A percentile compares a stretch with the other conserved stretches of the same genome.
phyloP scores from a whole-genome alignment of 1,284 basidiomycete species.

The Marasmius oreades region DNA sequence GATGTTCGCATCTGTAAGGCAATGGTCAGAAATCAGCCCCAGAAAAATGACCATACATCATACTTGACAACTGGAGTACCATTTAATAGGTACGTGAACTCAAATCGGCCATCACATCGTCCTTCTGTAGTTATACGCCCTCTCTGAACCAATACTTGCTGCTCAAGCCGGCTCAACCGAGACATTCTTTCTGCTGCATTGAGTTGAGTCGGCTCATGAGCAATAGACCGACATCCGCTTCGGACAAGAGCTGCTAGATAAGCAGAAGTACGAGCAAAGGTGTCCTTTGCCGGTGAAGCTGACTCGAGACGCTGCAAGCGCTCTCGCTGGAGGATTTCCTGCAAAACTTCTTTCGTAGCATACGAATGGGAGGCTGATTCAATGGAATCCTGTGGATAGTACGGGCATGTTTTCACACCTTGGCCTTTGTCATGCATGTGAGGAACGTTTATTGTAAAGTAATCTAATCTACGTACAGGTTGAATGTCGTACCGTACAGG shows the following conservation, averaged over 20 bases:
- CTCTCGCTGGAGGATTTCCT: slow-evolving; percentile 3
- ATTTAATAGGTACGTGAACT: slow-evolving; percentile 9
- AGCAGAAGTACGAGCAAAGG: slow-evolving; percentile 6
- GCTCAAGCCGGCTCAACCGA: not conserved
- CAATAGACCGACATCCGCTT: not conserved
- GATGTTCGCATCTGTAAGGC: slow-evolving; percentile 19
- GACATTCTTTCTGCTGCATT: not conserved
- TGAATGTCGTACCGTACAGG: not conserved
- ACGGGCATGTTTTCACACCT: slow-evolving; percentile 19
- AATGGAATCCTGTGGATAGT: not conserved
- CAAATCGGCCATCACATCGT: slow-evolving; percentile 13
- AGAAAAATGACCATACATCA: not conserved
- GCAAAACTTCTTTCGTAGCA: slow-evolving; percentile 12
- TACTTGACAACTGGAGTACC: slow-evolving; percentile 10
- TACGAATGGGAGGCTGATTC: slow-evolving; percentile 5
- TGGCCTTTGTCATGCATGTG: slow-evolving; percentile 14
- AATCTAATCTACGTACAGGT: slow-evolving; percentile 14
- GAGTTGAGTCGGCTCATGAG: not conserved
- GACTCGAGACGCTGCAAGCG: not conserved
- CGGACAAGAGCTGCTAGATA: slow-evolving; percentile 3
- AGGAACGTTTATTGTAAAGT: not conserved
- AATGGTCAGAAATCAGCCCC: not conserved
- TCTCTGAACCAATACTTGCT: not conserved
- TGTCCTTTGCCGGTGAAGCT: slow-evolving; percentile 2
- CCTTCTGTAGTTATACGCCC: not conserved